Base-by-base conservation (phyloP, 169 alveolate species). In the Plasmodium chabaudi region DNA sequence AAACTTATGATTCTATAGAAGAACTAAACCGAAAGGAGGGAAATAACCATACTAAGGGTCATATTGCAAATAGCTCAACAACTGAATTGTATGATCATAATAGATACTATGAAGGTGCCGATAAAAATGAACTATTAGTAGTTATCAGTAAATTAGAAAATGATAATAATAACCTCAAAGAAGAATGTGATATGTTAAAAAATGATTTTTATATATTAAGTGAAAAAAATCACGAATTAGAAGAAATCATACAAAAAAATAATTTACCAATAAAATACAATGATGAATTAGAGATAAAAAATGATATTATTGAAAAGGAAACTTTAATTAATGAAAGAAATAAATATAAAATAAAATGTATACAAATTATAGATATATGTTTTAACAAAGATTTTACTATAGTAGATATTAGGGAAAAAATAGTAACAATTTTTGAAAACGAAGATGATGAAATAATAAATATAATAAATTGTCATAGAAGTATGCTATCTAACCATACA, bases 351-450 rank as follows among this genome's bases (percentile, higher is more conserved):
- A 65, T 71, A 7, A 79, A 79, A 53, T 79, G 89, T 60, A 79
- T 79, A 67, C 89, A 79, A 67, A 79, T 79, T 5, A 79, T 79
- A 55, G 89, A 79, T 49, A 79, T 79, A 60, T 79, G 89, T 60
- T 79, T 79, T 79, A 79, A 79, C 67, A 55, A 79, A 67, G 79
- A 79, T 42, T 79, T 79, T 47, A 79, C 39, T 44, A 79, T 79
- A 55, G 44, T 79, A 53, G 89, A 79, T 47, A 79, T 79, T 17
- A 12, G 89, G 44, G 89, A 79, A 42, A 64, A 67, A 67, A 79
- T 79, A 25, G 63, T 65, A 10, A 23, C 79, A 9, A 64, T 79
- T 25, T 79, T 79, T 60, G 72, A 79, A 56, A 79, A 79, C 56
- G 89, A 79, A 1, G 89, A 79, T 51, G 89, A 79, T 17, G 84